A percentile compares a stretch with the other conserved stretches of the same genome.
Evolutionary conservation across 2,329 filamentous ascomycete species (phyloP).

Genomic region (Diplodia seriata): DNA sequence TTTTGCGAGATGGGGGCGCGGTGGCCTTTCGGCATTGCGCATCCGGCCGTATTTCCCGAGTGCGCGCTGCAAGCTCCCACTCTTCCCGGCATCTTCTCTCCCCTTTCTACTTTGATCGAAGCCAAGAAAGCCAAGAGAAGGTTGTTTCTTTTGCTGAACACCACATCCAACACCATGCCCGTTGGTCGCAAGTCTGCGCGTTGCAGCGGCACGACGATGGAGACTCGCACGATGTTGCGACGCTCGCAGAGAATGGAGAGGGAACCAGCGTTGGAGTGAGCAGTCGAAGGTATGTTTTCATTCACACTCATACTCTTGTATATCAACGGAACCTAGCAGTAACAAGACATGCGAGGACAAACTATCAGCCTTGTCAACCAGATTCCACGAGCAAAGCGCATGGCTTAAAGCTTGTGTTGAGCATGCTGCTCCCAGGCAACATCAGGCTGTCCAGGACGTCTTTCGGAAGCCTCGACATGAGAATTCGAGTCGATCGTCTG

Average conservation of each 20-base stretch:
- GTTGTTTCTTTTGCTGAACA: neutral
- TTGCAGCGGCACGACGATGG: neutral
- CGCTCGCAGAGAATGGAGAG: neutral
- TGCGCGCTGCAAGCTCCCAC: neutral
- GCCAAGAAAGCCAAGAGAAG: conserved; percentile 14
- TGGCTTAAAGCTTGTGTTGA: neutral
- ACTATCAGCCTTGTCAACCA: neutral
- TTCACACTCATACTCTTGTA: neutral
- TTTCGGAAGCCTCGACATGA: neutral
- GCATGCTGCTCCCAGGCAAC: neutral
- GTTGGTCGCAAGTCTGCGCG: neutral
- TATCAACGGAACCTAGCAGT: neutral
- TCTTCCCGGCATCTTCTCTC: neutral
- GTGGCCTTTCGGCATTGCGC: neutral
- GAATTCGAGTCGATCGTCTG: neutral
- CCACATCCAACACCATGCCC: neutral
- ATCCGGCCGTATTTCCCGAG: conserved; percentile 8
- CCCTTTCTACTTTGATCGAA: conserved; percentile 1
- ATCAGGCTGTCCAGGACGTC: neutral
- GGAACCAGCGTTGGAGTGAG: neutral
- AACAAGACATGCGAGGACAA: neutral
- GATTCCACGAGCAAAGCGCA: neutral
- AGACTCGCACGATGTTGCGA: neutral
- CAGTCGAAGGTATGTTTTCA: neutral
- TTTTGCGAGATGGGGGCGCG: neutral